A percentile compares a stretch with the other conserved stretches of the same genome.
These are phyloP conservation scores for Rhododendron mucronatum DNA, from an alignment of 148 eudicot species.

Conservation along the genomic window DNA sequence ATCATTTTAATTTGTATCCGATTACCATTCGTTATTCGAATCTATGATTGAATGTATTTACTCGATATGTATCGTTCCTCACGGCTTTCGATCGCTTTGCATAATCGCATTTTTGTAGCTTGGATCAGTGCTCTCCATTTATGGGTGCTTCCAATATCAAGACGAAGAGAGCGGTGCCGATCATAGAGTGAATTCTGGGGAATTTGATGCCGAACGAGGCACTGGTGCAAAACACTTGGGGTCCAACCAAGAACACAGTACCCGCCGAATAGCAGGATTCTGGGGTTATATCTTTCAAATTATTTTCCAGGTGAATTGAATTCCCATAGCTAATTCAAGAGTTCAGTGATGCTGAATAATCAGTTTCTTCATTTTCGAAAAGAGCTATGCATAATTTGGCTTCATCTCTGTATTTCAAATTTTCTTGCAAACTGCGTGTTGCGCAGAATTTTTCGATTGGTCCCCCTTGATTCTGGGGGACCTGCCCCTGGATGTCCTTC, in stretches of 20 bases:
- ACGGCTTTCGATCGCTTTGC: background rate
- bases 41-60: background rate
- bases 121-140: conserved; percentile 68
- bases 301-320: conserved; percentile 57
- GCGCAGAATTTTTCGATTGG: too few relatives aligned
- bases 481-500: too few relatives aligned
- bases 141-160: conserved; percentile 64
- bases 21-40: background rate
- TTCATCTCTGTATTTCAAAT: background rate
- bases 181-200: conserved; percentile 25
- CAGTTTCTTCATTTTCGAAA: background rate
- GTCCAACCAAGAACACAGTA: conserved; percentile 18
- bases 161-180: conserved; percentile 34
- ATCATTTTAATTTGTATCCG: background rate
- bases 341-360: background rate
- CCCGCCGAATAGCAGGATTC: conserved; percentile 55
- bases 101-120: conserved; percentile 35
- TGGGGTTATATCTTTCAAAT: conserved; percentile 75
- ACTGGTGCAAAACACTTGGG: conserved; percentile 20
- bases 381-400: background rate
- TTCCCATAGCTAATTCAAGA: background rate
- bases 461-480: too few relatives aligned
- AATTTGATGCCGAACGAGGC: conserved; percentile 49
- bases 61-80: background rate
- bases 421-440: too few relatives aligned